Conservation (phyloP, 192 early-diverging fungal species). For the Geranomyces variabilis region DNA sequence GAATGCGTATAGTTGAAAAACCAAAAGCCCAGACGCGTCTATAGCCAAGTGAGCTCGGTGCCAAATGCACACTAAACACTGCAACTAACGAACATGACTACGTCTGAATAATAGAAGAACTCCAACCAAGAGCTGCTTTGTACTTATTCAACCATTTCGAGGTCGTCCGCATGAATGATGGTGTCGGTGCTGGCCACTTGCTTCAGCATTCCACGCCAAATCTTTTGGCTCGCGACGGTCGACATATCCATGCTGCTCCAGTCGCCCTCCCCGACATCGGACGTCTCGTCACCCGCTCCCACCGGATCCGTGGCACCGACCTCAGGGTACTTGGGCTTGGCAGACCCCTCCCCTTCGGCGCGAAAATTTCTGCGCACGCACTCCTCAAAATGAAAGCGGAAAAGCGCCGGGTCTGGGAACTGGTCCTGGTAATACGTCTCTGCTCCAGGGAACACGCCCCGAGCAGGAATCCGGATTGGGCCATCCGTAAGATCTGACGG, state of each 20-base stretch:
- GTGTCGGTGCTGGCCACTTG: slow-evolving; percentile 8
- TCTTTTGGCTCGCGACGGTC: slow-evolving; percentile 9
- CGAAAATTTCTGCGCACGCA: slow-evolving; percentile 13
- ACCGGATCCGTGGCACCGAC: slow-evolving; percentile 6
- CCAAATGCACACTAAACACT: no score
- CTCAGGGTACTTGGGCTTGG: slow-evolving; percentile 5
- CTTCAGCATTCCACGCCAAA: slow-evolving; percentile 13
- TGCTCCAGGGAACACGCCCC: slow-evolving; percentile 13
- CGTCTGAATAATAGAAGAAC: no score
- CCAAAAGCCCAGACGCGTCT: no score
- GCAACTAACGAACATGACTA: no score
- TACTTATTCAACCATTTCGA: slow-evolving; percentile 7
- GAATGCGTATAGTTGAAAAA: no score
- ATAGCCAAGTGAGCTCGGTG: no score
- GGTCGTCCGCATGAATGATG: slow-evolving; percentile 8
- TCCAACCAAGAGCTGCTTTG: not conserved
- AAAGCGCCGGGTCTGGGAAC: slow-evolving; percentile 7
- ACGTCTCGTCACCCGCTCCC: slow-evolving; percentile 12
- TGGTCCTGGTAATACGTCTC: slow-evolving; percentile 12
- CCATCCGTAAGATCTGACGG: slow-evolving; percentile 9
- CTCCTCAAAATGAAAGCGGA: slow-evolving; percentile 9
- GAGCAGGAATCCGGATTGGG: slow-evolving; percentile 14
- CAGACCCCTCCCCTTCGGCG: slow-evolving; percentile 2
- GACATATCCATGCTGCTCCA: slow-evolving; percentile 6
- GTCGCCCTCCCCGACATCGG: slow-evolving; percentile 7